phyloP scores from a whole-genome alignment of 805 yeast species.

The Metschnikowia matae region DNA sequence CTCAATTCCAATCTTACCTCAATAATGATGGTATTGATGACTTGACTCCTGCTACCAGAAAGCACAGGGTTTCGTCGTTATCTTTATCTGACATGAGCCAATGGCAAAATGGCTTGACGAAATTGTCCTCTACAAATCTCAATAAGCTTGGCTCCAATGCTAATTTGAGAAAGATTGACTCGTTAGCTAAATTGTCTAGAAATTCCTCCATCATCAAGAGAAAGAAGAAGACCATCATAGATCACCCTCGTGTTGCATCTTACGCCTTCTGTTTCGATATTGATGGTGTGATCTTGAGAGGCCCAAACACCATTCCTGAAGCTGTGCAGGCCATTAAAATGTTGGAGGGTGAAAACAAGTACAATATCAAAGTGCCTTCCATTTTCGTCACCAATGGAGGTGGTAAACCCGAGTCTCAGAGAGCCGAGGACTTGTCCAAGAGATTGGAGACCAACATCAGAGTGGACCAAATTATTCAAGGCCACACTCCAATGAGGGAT shows the following conservation, averaged over 20 bases:
- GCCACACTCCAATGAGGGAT: constrained; percentile 92
- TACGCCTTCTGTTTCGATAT: constrained; percentile 92
- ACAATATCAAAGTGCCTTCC: constrained; percentile 73
- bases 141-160: constrained; percentile 30
- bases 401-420: constrained; percentile 72
- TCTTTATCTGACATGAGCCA: constrained; percentile 64
- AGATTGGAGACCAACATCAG: constrained; percentile 59
- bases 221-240: constrained; percentile 51
- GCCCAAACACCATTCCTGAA: constrained; percentile 79
- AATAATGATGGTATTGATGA: constrained; percentile 73
- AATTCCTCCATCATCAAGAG: constrained; percentile 44
- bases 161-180: constrained; percentile 41
- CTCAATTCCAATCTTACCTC: constrained; percentile 48
- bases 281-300: constrained; percentile 85
- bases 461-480: constrained; percentile 81
- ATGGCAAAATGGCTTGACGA: constrained; percentile 51
- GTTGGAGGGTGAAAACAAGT: constrained; percentile 73
- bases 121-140: constrained; percentile 35
- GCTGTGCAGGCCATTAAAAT: constrained; percentile 69
- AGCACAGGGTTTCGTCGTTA: constrained; percentile 59
- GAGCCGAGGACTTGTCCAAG: constrained; percentile 67
- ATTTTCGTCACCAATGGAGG: constrained; percentile 87
- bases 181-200: constrained; percentile 43
- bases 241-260: constrained; percentile 70
- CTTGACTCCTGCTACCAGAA: constrained; percentile 57